These are phyloP conservation scores for Pisolithus sp. DNA, from an alignment of 768 basidiomycete genomes.

Conservation along the genomic window DNA sequence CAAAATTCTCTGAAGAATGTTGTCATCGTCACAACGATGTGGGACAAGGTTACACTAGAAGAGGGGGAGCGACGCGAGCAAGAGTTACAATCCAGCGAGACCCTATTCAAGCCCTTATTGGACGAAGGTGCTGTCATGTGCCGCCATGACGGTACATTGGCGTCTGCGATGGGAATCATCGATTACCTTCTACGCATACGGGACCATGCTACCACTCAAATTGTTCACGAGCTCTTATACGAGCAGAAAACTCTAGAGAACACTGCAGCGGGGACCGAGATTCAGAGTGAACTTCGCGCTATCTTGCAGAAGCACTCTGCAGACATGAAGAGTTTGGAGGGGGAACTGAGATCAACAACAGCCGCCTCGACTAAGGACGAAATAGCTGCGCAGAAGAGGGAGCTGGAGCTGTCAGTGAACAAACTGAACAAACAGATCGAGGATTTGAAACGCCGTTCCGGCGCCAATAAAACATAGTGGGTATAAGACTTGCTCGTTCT, in stretches of 20 bases:
- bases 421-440: no score
- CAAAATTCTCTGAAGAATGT: conserved; percentile 24
- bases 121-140: conserved; percentile 9
- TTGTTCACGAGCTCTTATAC: background rate
- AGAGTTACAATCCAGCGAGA: conserved; percentile 13
- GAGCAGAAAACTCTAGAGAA: background rate
- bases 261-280: background rate
- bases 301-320: background rate
- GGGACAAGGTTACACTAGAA: conserved; percentile 18
- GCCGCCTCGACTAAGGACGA: no score
- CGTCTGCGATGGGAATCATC: background rate
- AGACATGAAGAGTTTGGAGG: background rate
- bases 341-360: background rate
- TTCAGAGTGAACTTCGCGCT: background rate
- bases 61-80: conserved; percentile 21
- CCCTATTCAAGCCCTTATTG: conserved; percentile 21
- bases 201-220: background rate
- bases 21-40: conserved; percentile 32
- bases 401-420: no score
- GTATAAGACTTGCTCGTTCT: no score
- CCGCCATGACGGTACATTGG: background rate
- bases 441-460: no score
- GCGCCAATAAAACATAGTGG: no score
- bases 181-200: background rate
- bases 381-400: no score